These are phyloP conservation scores for Nicotiana noctiflora DNA, from an alignment of 257 asterid genomes.

Conservation along the genomic window DNA sequence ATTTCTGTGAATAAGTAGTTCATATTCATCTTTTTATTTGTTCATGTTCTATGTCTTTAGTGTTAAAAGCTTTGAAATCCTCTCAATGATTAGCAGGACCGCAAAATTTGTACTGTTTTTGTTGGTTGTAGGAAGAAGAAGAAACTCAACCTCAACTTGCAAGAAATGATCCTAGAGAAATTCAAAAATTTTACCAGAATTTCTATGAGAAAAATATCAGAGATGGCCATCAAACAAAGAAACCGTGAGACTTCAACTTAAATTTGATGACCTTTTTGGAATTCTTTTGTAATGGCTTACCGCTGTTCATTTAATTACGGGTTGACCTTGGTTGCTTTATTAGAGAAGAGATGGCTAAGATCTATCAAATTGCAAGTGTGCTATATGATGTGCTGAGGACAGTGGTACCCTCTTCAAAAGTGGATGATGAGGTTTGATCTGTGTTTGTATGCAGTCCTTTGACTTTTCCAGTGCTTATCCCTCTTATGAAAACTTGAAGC, in stretches of 20 bases:
- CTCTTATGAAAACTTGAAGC: neutral
- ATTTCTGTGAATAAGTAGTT: neutral
- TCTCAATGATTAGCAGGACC: neutral
- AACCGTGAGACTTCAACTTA: conserved; percentile 55
- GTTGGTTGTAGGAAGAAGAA: conserved; percentile 65
- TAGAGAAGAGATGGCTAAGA: conserved; percentile 96
- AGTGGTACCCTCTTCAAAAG: conserved; percentile 48
- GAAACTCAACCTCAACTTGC: conserved; percentile 46
- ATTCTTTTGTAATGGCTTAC: neutral
- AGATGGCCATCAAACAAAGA: conserved; percentile 80
- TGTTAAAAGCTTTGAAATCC: neutral
- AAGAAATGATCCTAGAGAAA: conserved; percentile 56
- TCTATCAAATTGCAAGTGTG: conserved; percentile 83
- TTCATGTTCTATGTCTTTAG: neutral
- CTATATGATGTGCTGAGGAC: conserved; percentile 72
- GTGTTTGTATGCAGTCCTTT: conserved; percentile 8
- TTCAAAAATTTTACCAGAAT: conserved; percentile 57
- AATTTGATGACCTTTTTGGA: neutral
- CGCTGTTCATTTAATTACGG: neutral
- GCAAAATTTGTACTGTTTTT: neutral
- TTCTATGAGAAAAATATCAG: conserved; percentile 63
- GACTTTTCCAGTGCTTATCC: neutral
- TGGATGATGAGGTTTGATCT: conserved; percentile 65
- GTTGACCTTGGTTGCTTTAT: conserved; percentile 12
- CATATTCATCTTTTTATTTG: neutral